A percentile compares a stretch with the other conserved stretches of the same genome.
phyloP scores from a whole-genome alignment of 768 basidiomycete genomes.

The Kwoniella bestiolae region DNA sequence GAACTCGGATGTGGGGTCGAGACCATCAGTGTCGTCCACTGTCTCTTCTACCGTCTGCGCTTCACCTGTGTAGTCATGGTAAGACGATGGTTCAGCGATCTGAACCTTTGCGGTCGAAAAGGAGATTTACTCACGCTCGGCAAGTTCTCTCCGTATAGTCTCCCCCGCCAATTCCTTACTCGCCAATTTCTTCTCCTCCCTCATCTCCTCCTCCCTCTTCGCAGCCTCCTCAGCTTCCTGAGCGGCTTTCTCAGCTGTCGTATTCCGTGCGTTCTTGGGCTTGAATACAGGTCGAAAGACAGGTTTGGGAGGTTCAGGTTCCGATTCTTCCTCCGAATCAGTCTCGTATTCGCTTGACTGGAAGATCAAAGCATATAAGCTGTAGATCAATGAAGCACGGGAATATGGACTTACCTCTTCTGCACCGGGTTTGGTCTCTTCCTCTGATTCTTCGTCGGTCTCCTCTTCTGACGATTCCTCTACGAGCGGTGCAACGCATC shows the following conservation, averaged over 20 bases:
- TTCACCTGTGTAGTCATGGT: no score
- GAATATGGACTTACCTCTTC: conserved; percentile 39
- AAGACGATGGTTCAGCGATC: no score
- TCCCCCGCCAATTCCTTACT: conserved; percentile 93
- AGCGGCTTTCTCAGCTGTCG: conserved; percentile 60
- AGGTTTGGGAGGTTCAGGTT: conserved; percentile 64
- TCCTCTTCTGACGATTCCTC: conserved; percentile 50
- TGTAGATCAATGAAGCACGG: background rate
- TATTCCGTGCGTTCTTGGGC: conserved; percentile 66
- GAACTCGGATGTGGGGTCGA: conserved; percentile 87
- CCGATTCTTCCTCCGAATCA: conserved; percentile 70
- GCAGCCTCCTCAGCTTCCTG: conserved; percentile 77
- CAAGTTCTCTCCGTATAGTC: conserved; percentile 85
- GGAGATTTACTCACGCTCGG: conserved; percentile 69
- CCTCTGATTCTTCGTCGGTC: conserved; percentile 45
- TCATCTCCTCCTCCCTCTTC: conserved; percentile 71
- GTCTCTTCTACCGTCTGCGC: conserved; percentile 11
- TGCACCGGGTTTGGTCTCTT: conserved; percentile 32
- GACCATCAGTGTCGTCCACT: conserved; percentile 91
- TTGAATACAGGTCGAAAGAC: conserved; percentile 92
- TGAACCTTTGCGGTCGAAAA: background rate
- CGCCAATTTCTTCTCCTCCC: conserved; percentile 81
- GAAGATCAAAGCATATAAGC: conserved; percentile 6
- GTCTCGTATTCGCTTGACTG: conserved; percentile 80
- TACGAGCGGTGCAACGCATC: no score